Evolutionary conservation across 1,139 yeast species (phyloP).

Genomic region (Geotrichum aggregatum): DNA sequence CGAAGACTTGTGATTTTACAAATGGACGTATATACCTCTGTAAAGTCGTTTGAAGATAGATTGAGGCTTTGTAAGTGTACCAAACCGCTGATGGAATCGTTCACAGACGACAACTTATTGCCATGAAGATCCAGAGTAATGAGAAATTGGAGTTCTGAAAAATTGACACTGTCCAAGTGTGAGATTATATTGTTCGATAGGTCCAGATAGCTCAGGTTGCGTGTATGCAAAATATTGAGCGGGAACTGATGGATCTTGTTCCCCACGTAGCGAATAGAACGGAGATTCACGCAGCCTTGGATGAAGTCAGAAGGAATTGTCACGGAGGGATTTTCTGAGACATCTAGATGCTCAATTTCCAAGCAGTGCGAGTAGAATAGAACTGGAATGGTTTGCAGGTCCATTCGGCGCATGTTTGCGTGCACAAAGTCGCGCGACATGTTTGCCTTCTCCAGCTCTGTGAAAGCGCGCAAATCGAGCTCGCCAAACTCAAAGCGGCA

Average conservation of each 20-base stretch:
- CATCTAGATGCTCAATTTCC: slow-evolving; percentile 77
- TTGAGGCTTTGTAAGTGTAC: slow-evolving; percentile 58
- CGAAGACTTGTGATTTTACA: slow-evolving; percentile 56
- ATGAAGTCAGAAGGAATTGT: slow-evolving; percentile 80
- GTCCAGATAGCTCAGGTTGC: slow-evolving; percentile 63
- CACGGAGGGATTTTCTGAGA: slow-evolving; percentile 82
- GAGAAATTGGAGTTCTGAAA: slow-evolving; percentile 32
- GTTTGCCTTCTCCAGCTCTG: slow-evolving; percentile 61
- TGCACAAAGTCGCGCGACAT: slow-evolving; percentile 65
- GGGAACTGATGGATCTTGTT: slow-evolving; percentile 78
- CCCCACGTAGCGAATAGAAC: slow-evolving; percentile 61
- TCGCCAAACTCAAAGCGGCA: slow-evolving; percentile 74
- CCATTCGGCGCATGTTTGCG: slow-evolving; percentile 70
- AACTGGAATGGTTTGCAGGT: slow-evolving; percentile 80
- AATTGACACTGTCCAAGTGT: slow-evolving; percentile 34
- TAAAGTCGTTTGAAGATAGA: slow-evolving; percentile 75
- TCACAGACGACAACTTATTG: slow-evolving; percentile 66
- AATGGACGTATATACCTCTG: slow-evolving; percentile 64
- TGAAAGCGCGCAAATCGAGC: slow-evolving; percentile 43
- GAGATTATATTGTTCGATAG: slow-evolving; percentile 43
- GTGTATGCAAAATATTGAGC: slow-evolving; percentile 63
- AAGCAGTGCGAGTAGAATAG: slow-evolving; percentile 75
- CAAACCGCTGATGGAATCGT: slow-evolving; percentile 56
- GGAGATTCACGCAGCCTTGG: slow-evolving; percentile 72
- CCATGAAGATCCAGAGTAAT: slow-evolving; percentile 49